Percentiles rank a stretch among this genome's conserved stretches.
phyloP scores from a whole-genome alignment of 306 rosid species.

The Adenanthera pavonina region DNA sequence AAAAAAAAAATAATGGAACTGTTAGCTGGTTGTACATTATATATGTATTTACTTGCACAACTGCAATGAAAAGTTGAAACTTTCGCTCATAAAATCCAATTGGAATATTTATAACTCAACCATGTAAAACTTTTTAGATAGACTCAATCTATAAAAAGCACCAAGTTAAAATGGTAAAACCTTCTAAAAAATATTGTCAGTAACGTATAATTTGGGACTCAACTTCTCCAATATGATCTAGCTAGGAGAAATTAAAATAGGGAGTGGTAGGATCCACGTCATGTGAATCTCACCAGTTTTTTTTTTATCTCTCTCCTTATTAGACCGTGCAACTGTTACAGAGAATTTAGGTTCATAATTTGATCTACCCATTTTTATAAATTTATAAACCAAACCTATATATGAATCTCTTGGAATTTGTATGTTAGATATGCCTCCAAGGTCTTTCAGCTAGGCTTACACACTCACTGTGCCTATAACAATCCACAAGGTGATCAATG shows the following conservation, averaged over 20 bases:
- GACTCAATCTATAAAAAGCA: neutral
- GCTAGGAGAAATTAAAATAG: neutral
- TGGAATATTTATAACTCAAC: conserved; percentile 15
- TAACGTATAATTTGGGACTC: too few relatives aligned
- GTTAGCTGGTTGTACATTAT: neutral
- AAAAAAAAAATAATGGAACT: neutral
- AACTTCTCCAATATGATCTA: too few relatives aligned
- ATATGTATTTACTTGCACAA: neutral
- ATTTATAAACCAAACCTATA: neutral
- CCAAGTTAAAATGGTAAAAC: neutral
- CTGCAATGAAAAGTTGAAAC: neutral
- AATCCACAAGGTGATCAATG: conserved; percentile 90
- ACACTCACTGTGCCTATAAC: conserved; percentile 80
- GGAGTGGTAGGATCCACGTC: neutral
- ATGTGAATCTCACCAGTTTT: neutral
- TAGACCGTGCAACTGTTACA: neutral
- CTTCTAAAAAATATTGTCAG: neutral
- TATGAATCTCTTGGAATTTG: neutral
- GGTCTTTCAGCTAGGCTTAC: conserved; percentile 97
- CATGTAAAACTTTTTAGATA: neutral
- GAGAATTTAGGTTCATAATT: neutral
- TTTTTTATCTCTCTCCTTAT: neutral
- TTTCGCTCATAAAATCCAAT: neutral
- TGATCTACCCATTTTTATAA: neutral
- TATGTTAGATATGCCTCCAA: conserved; percentile 86